Conservation (phyloP, 805 yeast species). For the Candida corydali region DNA sequence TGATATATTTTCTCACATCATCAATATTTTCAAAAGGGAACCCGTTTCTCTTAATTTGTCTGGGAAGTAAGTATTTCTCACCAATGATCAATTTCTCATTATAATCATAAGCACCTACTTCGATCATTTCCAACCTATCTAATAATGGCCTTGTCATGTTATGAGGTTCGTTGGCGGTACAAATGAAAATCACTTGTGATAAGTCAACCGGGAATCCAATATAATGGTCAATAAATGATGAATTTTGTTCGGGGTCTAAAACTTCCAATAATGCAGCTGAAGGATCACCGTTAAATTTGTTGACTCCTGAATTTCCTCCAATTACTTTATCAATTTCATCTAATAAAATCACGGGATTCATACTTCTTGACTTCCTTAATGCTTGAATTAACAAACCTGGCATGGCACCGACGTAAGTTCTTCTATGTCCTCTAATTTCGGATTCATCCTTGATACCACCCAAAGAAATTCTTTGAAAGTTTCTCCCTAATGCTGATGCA, state of each 20-base stretch:
- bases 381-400: slow-evolving; percentile 82
- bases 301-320: slow-evolving; percentile 44
- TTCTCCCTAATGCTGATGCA: slow-evolving; percentile 67
- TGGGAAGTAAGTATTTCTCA: slow-evolving; percentile 62
- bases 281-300: slow-evolving; percentile 73
- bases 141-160: slow-evolving; percentile 71
- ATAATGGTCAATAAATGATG: slow-evolving; percentile 73
- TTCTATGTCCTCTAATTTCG: slow-evolving; percentile 84
- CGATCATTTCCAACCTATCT: slow-evolving; percentile 81
- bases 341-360: slow-evolving; percentile 78
- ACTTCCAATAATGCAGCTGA: slow-evolving; percentile 87
- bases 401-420: slow-evolving; percentile 91
- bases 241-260: slow-evolving; percentile 85
- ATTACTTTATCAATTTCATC: slow-evolving; percentile 84
- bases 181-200: slow-evolving; percentile 75
- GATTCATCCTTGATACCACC: slow-evolving; percentile 90
- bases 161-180: slow-evolving; percentile 78
- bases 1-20: slow-evolving; percentile 30
- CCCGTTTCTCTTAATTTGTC: slow-evolving; percentile 70
- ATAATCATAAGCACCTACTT: slow-evolving; percentile 74
- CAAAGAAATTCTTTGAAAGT: slow-evolving; percentile 73
- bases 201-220: slow-evolving; percentile 82
- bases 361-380: slow-evolving; percentile 64
- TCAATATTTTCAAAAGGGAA: slow-evolving; percentile 27
- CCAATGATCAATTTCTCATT: slow-evolving; percentile 75